Base-by-base conservation (phyloP, 2,329 filamentous ascomycete species). In the Sarocladium oryzae region DNA sequence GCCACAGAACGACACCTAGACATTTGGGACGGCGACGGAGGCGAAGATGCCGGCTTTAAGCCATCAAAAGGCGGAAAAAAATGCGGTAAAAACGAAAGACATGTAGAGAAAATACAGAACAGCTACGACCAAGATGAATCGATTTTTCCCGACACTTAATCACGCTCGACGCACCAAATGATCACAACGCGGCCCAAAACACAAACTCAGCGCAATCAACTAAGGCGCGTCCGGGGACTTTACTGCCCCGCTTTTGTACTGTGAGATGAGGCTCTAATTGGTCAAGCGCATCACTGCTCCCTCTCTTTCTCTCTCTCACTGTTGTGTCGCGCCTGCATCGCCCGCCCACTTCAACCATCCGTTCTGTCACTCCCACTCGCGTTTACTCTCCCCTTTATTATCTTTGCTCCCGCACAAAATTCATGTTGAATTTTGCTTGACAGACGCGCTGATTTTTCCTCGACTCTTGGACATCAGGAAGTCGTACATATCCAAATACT, bases 11-110 rank as follows among this genome's bases (percentile, higher is more conserved):
- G n/a, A n/a, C n/a, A n/a, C n/a, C 15, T n/a, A n/a, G 33, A 6
- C 33, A 32, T 13, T 32, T 32, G 8, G 13, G 28, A 8, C 7
- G 7, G 28, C 28, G 28, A 32, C 28, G 8, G 8, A 13, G 7
- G 16, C 7, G 36, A 21, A 26, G 20, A 4, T 26, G 23, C 21
- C 24, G 23, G 4, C 6, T 26, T 10, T 10, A 20, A 7, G 21
- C 40, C 21, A 26, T 43, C 40, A 43, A 43, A 43, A 43, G 40
- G 40, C 40, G 4, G 21, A 28, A 28, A 43, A 43, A 43, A 43
- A 43, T 8, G 20, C 23, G 36, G 36, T 10, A 21, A 40, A 40
- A 20, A 16, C 4, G 11, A 40, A 16, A 20, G 16, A 8, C 7
- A 20, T 16, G 36, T 18, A 8, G 36, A 40, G 18, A 40, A 40